A percentile compares a stretch with the other conserved stretches of the same genome.
Evolutionary conservation across 192 early-diverging fungal genomes (phyloP).

Genomic region (Backusella tarrabulga): DNA sequence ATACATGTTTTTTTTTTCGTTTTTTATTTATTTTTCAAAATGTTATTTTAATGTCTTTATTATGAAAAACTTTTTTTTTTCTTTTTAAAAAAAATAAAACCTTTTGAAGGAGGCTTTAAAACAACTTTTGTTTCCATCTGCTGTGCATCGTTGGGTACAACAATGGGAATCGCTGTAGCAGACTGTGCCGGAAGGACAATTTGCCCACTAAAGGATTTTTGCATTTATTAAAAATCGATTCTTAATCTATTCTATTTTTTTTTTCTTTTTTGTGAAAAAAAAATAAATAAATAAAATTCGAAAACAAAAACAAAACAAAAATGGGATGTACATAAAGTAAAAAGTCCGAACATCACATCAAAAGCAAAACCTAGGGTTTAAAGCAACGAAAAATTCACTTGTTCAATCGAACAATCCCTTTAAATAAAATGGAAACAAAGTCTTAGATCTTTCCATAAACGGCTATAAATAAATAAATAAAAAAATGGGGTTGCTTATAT

Average conservation of each 20-base stretch:
- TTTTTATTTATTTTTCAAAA: neutral
- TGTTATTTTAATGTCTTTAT: neutral
- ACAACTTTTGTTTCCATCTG: slow-evolving; percentile 2
- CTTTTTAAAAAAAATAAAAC: neutral
- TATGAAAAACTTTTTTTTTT: neutral
- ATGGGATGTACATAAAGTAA: neutral
- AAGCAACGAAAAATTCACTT: too few relatives aligned
- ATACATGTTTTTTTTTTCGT: neutral
- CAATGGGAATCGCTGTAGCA: slow-evolving; percentile 33
- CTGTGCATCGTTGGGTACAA: slow-evolving; percentile 19
- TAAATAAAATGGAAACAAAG: neutral
- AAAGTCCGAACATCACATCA: neutral
- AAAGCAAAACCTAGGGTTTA: neutral
- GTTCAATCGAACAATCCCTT: neutral
- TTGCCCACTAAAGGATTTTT: slow-evolving; percentile 22
- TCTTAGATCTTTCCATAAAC: neutral
- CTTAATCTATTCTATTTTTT: neutral
- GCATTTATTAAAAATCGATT: neutral
- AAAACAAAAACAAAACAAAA: neutral
- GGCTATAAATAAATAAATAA: neutral
- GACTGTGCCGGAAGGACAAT: slow-evolving; percentile 28
- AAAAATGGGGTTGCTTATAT: neutral
- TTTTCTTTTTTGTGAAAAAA: neutral
- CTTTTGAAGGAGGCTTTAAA: slow-evolving; percentile 17
- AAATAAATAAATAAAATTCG: neutral